Conservation (phyloP, 1,284 basidiomycete species). For the Athelia sp. region DNA sequence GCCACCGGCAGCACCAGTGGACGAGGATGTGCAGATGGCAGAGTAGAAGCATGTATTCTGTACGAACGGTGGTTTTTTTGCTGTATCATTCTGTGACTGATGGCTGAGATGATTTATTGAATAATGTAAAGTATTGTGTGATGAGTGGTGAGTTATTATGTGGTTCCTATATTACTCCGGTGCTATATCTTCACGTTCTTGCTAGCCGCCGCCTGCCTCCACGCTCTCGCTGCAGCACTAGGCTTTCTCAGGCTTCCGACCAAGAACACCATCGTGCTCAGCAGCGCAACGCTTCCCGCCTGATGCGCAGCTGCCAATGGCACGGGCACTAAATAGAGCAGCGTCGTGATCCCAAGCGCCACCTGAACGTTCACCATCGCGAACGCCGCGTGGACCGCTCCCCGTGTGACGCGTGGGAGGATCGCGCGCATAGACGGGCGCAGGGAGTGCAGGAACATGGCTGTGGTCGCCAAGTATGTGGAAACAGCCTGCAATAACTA, state of each 20-base stretch:
- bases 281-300: constrained; percentile 85
- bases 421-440: constrained; percentile 48
- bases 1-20: constrained; percentile 29
- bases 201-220: constrained; percentile 36
- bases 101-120: constrained; percentile 17
- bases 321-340: constrained; percentile 92
- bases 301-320: constrained; percentile 93
- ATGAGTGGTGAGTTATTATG: constrained; percentile 8
- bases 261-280: constrained; percentile 83
- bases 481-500: constrained; percentile 62
- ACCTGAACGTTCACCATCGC: constrained; percentile 87
- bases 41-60: constrained; percentile 35
- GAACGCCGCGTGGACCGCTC: constrained; percentile 66
- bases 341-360: constrained; percentile 84
- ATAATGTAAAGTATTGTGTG: constrained; percentile 10
- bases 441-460: constrained; percentile 57
- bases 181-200: constrained; percentile 8
- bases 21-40: constrained; percentile 80
- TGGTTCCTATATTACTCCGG: not conserved
- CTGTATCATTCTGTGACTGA: constrained; percentile 7
- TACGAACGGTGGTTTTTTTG: constrained; percentile 4
- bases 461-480: constrained; percentile 70
- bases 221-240: constrained; percentile 58
- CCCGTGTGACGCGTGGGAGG: constrained; percentile 65
- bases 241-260: constrained; percentile 73